Conservation (phyloP, 1,284 basidiomycete genomes). For the Ustilago nuda region DNA sequence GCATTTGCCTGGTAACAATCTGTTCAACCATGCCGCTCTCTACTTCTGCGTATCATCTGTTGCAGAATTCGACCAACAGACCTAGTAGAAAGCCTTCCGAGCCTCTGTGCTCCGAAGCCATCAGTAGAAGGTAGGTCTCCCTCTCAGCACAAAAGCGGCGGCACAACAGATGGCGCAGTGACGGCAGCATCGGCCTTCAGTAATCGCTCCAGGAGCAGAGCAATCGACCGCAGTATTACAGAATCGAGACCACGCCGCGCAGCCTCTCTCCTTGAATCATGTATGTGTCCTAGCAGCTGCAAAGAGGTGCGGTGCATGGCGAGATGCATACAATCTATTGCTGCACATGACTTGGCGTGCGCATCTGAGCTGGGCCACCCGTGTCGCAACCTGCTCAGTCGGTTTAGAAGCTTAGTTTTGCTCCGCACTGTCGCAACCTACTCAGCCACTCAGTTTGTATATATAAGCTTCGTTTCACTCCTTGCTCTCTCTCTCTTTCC, state of each 20-base stretch:
- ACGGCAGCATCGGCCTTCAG: neutral
- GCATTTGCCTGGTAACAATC: neutral
- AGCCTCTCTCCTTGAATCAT: neutral
- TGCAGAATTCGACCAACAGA: constrained; percentile 1
- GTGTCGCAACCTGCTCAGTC: too few relatives aligned
- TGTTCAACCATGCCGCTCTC: neutral
- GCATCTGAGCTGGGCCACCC: too few relatives aligned
- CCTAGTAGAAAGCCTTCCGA: neutral
- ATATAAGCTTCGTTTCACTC: too few relatives aligned
- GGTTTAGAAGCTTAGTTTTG: too few relatives aligned
- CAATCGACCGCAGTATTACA: neutral
- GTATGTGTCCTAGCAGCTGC: neutral
- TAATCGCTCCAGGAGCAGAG: neutral
- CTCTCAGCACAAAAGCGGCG: neutral
- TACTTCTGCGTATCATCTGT: neutral
- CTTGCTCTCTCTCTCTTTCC: too few relatives aligned
- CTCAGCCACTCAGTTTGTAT: too few relatives aligned
- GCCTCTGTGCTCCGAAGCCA: neutral
- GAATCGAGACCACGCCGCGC: neutral
- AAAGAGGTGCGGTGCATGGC: neutral
- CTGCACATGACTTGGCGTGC: too few relatives aligned
- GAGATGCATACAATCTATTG: constrained; percentile 1
- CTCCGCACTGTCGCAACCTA: too few relatives aligned
- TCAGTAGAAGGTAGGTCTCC: constrained; percentile 5
- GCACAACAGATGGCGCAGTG: neutral